Conservation (phyloP, 495 filamentous ascomycete species). For the Friedmanniomyces simplex region DNA sequence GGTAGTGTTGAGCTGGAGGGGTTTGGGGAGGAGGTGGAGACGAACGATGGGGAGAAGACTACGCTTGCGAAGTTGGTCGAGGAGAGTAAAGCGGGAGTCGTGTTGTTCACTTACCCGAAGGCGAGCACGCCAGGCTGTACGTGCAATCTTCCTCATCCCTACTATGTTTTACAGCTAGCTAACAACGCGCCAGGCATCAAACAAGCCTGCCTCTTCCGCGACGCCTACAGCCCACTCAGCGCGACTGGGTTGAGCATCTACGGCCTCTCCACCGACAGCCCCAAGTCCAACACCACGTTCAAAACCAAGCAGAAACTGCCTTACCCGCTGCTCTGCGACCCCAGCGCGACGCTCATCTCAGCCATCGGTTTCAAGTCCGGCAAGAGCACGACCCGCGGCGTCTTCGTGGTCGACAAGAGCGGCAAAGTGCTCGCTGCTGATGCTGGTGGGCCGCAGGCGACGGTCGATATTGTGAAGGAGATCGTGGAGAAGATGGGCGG, state of each 20-base stretch:
- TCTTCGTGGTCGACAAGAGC: slow-evolving; percentile 73
- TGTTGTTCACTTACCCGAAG: slow-evolving; percentile 92
- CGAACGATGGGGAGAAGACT: slow-evolving; percentile 67
- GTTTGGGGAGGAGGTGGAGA: slow-evolving; percentile 78
- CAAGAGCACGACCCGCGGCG: slow-evolving; percentile 63
- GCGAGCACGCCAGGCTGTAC: slow-evolving; percentile 93
- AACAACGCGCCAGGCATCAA: slow-evolving; percentile 54
- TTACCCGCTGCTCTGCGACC: slow-evolving; percentile 82
- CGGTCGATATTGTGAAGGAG: slow-evolving; percentile 47
- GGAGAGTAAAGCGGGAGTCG: slow-evolving; percentile 72
- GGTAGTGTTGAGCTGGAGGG: slow-evolving; percentile 52
- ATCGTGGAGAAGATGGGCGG: slow-evolving; percentile 34
- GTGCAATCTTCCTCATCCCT: slow-evolving; percentile 27
- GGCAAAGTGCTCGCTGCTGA: slow-evolving; percentile 51
- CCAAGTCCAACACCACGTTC: slow-evolving; percentile 86
- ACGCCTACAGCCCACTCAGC: slow-evolving; percentile 65
- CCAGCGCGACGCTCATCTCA: slow-evolving; percentile 47
- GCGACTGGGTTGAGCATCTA: slow-evolving; percentile 75
- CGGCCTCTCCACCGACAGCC: slow-evolving; percentile 75
- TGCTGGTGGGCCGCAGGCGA: slow-evolving; percentile 48
- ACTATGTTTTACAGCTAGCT: neutral
- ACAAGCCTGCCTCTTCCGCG: slow-evolving; percentile 88
- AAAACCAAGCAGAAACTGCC: slow-evolving; percentile 78
- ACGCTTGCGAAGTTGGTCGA: slow-evolving; percentile 69
- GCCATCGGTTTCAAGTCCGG: slow-evolving; percentile 32